A percentile compares a stretch with the other conserved stretches of the same genome.
Conservation (phyloP, 441 rosid genomes). For the Capsella rubella region DNA sequence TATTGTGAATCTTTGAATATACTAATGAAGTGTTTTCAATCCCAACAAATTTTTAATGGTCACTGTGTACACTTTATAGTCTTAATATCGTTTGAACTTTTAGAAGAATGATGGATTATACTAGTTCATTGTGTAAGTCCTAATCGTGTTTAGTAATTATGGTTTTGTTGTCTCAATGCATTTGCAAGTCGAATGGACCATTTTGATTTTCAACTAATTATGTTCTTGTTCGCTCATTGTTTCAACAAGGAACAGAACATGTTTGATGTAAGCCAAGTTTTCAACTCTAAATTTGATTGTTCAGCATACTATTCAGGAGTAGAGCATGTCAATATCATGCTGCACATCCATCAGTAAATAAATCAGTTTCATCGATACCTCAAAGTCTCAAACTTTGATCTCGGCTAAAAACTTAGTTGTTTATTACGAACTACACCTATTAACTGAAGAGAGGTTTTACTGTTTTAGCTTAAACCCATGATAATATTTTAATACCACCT, state of each 20-base stretch:
- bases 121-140: background rate
- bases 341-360: too few species aligned
- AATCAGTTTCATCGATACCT: too few species aligned
- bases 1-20: slow-evolving; percentile 1
- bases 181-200: background rate
- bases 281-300: background rate
- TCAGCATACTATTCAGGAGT: too few species aligned
- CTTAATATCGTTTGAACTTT: background rate
- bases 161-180: background rate
- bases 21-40: background rate
- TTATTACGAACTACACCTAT: too few species aligned
- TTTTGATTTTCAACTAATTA: background rate
- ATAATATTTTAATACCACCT: background rate
- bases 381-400: too few species aligned
- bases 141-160: background rate
- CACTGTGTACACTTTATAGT: background rate
- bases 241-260: background rate
- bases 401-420: too few species aligned
- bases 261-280: background rate
- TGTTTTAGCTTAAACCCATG: too few species aligned
- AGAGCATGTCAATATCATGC: too few species aligned
- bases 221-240: background rate
- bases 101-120: background rate
- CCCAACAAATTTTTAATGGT: background rate
- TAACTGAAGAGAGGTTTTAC: too few species aligned